Base-by-base conservation (phyloP, 495 filamentous ascomycete genomes). In the Penicillium egyptiacum region DNA sequence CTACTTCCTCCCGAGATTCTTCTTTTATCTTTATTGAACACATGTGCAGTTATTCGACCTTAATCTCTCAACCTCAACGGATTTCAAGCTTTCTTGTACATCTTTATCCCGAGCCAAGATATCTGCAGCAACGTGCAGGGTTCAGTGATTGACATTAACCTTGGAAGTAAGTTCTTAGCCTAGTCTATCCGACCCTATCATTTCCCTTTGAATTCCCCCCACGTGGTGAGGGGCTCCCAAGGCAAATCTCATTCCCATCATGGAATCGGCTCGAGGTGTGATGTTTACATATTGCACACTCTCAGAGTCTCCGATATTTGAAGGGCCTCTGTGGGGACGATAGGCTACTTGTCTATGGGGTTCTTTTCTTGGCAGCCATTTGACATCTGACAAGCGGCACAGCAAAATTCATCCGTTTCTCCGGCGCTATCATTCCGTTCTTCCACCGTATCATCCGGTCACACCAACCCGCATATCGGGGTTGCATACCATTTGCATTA, bases 401-500 rank as follows among this genome's bases (percentile, higher is more conserved):
- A 59, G 53, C 54, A 42, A 67, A 51, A 58, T 60, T 59, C 66
- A 68, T 76, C 73, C 73, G 72, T 75, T 76, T 64, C 70, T 60
- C 73, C 73, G 73, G 66, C 59, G 59, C 66, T 67, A 69, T 59
- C 50, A 51, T 52, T 58, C 40, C 30, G 40, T 40, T 44, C 49
- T 40, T 35, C 50, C 57, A 26, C 53, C 47, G 65, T 57, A 55
- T 57, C 42, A 57, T 52, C 56, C 48, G 52, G 28, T 56, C 51
- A 49, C 46, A 45, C 49, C 39, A 51, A 50, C 59, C 61, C 60
- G 60, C 56, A 43, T 55, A 10, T 45, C 51, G 49, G 50, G 14
- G 6, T 53, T 53, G 40, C 22, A 20, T 19, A 37, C 37, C 9
- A 50, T 56, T 63, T 56, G 41, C 56, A 50, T 11, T 33, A 14